Percentiles rank a stretch among this genome's conserved stretches.
These are phyloP conservation scores for Apiotrichum sp. DNA, from an alignment of 1,284 basidiomycete genomes.

Conservation along the genomic window DNA sequence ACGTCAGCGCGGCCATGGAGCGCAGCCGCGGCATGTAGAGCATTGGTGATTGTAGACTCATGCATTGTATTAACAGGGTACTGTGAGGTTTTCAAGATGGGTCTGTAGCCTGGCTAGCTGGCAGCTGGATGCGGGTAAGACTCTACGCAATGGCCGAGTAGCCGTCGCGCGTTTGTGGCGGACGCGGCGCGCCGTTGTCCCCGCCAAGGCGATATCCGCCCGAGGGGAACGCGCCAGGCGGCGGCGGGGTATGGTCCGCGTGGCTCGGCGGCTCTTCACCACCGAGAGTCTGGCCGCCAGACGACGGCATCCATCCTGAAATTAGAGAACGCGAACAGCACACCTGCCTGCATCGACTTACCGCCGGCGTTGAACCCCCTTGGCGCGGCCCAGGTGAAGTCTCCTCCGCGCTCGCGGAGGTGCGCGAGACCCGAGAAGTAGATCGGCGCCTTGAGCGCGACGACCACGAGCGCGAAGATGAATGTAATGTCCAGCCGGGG, in stretches of 20 bases:
- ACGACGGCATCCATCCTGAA: conserved; percentile 6
- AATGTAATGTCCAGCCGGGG: conserved; percentile 7
- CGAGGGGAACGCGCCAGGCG: conserved; percentile 21
- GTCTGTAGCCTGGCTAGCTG: too few relatives aligned
- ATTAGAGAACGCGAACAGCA: background rate
- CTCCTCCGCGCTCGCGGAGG: conserved; percentile 35
- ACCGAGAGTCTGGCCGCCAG: conserved; percentile 1
- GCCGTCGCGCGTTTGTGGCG: conserved; percentile 21
- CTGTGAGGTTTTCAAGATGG: background rate
- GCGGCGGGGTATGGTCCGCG: background rate
- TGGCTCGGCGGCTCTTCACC: background rate
- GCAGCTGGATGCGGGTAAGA: background rate
- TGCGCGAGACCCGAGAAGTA: conserved; percentile 26
- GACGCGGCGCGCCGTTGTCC: conserved; percentile 19
- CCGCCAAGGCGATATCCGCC: conserved; percentile 32
- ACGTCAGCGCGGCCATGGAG: conserved; percentile 40
- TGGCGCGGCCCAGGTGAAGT: conserved; percentile 16
- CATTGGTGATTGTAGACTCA: conserved; percentile 11
- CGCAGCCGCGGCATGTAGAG: conserved; percentile 37
- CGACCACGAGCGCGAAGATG: conserved; percentile 18
- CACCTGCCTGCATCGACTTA: background rate
- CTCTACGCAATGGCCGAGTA: conserved; percentile 29
- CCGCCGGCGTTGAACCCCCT: background rate
- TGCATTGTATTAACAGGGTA: conserved; percentile 22
- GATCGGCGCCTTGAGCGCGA: conserved; percentile 33